Percentiles rank a stretch among this genome's conserved stretches.
phyloP scores from a whole-genome alignment of 225 moss, liverwort and hornwort species.

The Polytrichum commune region DNA sequence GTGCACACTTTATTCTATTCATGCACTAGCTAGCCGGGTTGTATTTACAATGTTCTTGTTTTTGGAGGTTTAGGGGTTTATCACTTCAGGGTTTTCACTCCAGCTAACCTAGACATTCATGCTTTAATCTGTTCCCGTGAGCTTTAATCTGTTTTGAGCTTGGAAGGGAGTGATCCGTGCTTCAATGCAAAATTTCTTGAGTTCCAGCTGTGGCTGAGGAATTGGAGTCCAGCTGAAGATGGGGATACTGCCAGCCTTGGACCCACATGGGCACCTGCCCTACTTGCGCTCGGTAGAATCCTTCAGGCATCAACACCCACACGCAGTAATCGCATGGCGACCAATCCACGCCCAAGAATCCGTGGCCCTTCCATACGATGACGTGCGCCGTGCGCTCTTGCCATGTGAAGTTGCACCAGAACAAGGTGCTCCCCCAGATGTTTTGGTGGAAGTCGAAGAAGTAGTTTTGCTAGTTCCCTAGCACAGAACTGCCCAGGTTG shows the following conservation, averaged over 20 bases:
- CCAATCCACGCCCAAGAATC: neutral
- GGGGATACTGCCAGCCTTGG: conserved; percentile 1
- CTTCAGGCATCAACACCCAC: conserved; percentile 5
- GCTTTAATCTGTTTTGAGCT: no score
- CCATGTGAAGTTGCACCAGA: conserved; percentile 14
- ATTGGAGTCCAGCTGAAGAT: no score
- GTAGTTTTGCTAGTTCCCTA: neutral
- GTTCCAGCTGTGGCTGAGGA: no score
- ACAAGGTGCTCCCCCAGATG: conserved; percentile 12
- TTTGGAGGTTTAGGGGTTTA: no score
- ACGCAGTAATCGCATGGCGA: conserved; percentile 5
- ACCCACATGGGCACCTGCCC: neutral
- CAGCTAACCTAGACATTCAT: no score
- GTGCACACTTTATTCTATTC: no score
- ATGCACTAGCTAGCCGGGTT: no score
- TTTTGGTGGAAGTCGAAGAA: neutral
- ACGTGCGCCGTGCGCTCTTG: conserved; percentile 9
- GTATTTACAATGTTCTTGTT: no score
- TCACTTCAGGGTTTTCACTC: no score
- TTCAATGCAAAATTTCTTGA: no score
- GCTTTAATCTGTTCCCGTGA: no score
- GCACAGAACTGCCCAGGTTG: conserved; percentile 1
- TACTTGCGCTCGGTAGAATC: conserved; percentile 6
- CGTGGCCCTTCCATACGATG: conserved; percentile 7
- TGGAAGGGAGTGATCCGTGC: no score